These are phyloP conservation scores for Helianthus tuberosus DNA, from an alignment of 129 eudicot genomes.

Conservation along the genomic window DNA sequence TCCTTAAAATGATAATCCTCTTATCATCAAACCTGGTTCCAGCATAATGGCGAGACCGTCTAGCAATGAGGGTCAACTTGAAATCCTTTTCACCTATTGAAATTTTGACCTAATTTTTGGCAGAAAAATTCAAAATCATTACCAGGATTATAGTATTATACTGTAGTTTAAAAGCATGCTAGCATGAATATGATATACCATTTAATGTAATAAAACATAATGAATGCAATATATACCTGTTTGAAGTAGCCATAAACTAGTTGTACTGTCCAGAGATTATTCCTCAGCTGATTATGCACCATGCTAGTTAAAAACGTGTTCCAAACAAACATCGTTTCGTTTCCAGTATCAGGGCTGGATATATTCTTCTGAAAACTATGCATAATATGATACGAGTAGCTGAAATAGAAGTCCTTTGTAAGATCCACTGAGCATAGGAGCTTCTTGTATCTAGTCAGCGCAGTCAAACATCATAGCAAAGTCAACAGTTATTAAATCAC, in stretches of 20 bases:
- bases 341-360: slow-evolving; percentile 49
- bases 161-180: not conserved
- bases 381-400: slow-evolving; percentile 94
- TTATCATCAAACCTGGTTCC: slow-evolving; percentile 75
- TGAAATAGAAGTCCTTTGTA: slow-evolving; percentile 93
- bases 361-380: slow-evolving; percentile 83
- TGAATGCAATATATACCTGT: slow-evolving; percentile 55
- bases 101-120: slow-evolving; percentile 54
- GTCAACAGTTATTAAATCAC: slow-evolving; percentile 31
- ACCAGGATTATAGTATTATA: not conserved
- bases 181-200: not conserved
- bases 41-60: slow-evolving; percentile 97
- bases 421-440: slow-evolving; percentile 87
- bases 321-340: slow-evolving; percentile 97
- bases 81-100: slow-evolving; percentile 64
- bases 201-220: not conserved
- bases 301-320: slow-evolving; percentile 77
- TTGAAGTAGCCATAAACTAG: slow-evolving; percentile 86
- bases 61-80: slow-evolving; percentile 74
- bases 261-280: slow-evolving; percentile 88
- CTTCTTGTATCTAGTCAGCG: slow-evolving; percentile 82
- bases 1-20: not conserved
- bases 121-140: slow-evolving; percentile 1
- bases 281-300: slow-evolving; percentile 67
- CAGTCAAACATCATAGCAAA: slow-evolving; percentile 40